Conservation (phyloP, 2,329 filamentous ascomycete species). For the Diaporthe sp. region DNA sequence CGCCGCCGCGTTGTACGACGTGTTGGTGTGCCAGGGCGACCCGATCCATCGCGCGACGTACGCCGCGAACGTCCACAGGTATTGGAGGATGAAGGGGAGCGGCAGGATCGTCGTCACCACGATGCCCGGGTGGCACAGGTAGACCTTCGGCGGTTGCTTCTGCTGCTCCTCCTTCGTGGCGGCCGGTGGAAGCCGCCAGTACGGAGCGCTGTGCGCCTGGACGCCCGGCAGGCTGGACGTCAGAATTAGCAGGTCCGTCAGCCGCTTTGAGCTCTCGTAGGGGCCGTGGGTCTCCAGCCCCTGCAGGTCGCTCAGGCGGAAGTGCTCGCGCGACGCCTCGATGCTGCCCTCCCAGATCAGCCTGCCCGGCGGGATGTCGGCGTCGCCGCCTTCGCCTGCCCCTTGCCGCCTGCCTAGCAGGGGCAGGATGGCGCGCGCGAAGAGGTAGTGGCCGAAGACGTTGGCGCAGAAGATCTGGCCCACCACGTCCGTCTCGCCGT, state of each 20-base stretch:
- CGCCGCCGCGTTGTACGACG: slow-evolving; percentile 80
- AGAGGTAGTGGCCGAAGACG: slow-evolving; percentile 93
- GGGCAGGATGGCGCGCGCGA: slow-evolving; percentile 82
- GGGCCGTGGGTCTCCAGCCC: slow-evolving; percentile 69
- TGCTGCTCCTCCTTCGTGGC: background rate
- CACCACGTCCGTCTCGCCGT: slow-evolving; percentile 59
- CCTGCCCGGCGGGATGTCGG: slow-evolving; percentile 63
- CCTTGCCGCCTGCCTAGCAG: slow-evolving; percentile 65
- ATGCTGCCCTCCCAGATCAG: slow-evolving; percentile 91
- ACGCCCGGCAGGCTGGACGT: slow-evolving; percentile 76
- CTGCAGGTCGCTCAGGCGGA: slow-evolving; percentile 81
- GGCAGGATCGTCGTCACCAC: slow-evolving; percentile 85
- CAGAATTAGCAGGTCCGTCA: slow-evolving; percentile 86
- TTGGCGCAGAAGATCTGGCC: slow-evolving; percentile 92
- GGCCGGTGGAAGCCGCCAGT: slow-evolving; percentile 52
- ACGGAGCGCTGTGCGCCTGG: slow-evolving; percentile 64
- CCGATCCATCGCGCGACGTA: slow-evolving; percentile 81
- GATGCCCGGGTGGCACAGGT: slow-evolving; percentile 87
- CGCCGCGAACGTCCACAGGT: slow-evolving; percentile 75
- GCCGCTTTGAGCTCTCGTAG: slow-evolving; percentile 89
- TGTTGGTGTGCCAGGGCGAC: slow-evolving; percentile 86
- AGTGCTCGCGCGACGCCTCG: slow-evolving; percentile 67
- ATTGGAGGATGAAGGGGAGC: slow-evolving; percentile 75
- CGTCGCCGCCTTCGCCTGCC: slow-evolving; percentile 39
- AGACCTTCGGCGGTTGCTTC: slow-evolving; percentile 53